phyloP scores from a whole-genome alignment of 2,329 filamentous ascomycete genomes.

The Xylaria sp. region DNA sequence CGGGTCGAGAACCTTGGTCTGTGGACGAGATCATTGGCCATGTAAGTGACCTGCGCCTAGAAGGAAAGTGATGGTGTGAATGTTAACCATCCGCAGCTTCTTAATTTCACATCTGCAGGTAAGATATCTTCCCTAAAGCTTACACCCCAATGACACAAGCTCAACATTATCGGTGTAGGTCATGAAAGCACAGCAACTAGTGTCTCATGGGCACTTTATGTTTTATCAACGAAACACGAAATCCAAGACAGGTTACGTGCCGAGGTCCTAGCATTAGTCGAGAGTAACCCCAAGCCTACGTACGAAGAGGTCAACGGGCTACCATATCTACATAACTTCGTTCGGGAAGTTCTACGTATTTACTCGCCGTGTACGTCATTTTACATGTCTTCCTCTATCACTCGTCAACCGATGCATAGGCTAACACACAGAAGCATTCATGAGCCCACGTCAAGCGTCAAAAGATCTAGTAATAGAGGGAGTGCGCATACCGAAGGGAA shows the following conservation, averaged over 20 bases:
- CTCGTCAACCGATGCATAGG: neutral
- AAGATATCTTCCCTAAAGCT: conserved; percentile 42
- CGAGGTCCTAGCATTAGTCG: conserved; percentile 45
- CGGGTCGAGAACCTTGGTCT: conserved; percentile 44
- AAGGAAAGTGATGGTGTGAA: neutral
- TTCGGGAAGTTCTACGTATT: conserved; percentile 50
- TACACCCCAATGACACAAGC: neutral
- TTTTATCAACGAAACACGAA: conserved; percentile 46
- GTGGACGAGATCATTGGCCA: conserved; percentile 49
- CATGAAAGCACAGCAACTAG: conserved; percentile 51
- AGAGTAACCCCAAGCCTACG: conserved; percentile 34
- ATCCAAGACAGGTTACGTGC: conserved; percentile 49
- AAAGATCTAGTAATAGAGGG: conserved; percentile 41
- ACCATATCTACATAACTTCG: conserved; percentile 51
- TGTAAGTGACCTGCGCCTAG: conserved; percentile 35
- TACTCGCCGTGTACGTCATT: conserved; percentile 47
- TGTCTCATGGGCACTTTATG: conserved; percentile 50
- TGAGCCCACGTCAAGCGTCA: conserved; percentile 38
- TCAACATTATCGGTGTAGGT: conserved; percentile 34
- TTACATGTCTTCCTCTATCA: neutral
- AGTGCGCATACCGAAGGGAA: conserved; percentile 42
- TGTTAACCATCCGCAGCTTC: conserved; percentile 21
- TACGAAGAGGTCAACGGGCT: conserved; percentile 47
- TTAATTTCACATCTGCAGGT: conserved; percentile 40
- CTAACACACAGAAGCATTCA: conserved; percentile 30